Percentiles rank a stretch among this genome's conserved stretches.
Conservation (phyloP, 805 yeast genomes). For the Yarrowia sp. region DNA sequence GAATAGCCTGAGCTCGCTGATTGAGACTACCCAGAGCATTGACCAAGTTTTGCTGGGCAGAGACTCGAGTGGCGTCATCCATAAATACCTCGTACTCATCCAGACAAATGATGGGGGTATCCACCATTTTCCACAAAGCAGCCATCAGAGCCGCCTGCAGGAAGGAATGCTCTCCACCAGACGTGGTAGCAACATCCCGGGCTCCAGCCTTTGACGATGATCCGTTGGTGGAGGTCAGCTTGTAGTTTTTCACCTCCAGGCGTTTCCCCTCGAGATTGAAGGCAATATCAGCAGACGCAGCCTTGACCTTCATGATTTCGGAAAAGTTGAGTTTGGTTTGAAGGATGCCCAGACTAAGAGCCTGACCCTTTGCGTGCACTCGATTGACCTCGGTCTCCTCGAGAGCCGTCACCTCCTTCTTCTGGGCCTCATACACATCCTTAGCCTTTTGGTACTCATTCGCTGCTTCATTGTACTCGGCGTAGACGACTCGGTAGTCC, state of each 20-base stretch:
- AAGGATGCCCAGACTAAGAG: not conserved
- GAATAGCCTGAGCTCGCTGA: conserved; percentile 5
- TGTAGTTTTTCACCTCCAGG: conserved; percentile 34
- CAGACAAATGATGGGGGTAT: conserved; percentile 78
- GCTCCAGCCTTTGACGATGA: not conserved
- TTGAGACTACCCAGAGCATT: not conserved
- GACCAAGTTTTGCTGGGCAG: conserved; percentile 7
- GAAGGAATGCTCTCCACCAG: conserved; percentile 97
- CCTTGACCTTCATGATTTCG: not conserved
- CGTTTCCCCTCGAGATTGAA: conserved; percentile 48
- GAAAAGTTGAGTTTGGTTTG: not conserved
- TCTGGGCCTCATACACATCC: not conserved
- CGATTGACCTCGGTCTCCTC: not conserved
- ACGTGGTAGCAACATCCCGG: conserved; percentile 75
- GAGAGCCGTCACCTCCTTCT: not conserved
- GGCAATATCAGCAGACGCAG: not conserved
- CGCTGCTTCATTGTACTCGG: not conserved
- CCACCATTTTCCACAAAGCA: conserved; percentile 92
- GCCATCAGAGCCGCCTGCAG: conserved; percentile 84
- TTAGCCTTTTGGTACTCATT: not conserved
- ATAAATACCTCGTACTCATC: conserved; percentile 96
- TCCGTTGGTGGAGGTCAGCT: not conserved
- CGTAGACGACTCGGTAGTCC: not conserved
- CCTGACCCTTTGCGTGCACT: not conserved
- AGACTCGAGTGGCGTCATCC: conserved; percentile 50